Conservation (phyloP, 352 stramenopile genomes). For the Pythium folliculosum region DNA sequence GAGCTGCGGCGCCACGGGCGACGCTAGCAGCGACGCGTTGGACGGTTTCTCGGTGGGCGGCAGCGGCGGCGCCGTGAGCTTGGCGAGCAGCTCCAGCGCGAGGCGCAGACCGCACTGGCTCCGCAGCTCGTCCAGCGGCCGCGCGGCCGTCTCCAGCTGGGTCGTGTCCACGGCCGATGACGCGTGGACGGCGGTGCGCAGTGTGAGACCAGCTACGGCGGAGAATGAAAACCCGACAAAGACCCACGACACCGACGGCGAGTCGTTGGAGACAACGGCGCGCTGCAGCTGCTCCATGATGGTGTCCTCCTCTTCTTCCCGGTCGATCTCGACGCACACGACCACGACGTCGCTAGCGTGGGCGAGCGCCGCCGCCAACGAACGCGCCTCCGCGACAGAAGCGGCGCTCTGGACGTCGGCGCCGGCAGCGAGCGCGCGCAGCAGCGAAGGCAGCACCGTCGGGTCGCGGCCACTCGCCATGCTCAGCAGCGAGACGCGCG, state of each 20-base stretch:
- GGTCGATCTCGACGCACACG: background rate
- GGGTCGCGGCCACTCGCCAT: background rate
- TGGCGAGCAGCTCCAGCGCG: constrained; percentile 49
- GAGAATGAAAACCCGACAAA: constrained; percentile 8
- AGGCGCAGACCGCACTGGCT: constrained; percentile 58
- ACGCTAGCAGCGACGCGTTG: constrained; percentile 33
- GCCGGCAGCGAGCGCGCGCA: background rate
- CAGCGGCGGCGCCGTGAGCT: background rate
- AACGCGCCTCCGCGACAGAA: background rate
- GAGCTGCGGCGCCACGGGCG: constrained; percentile 35
- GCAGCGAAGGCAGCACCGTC: constrained; percentile 1
- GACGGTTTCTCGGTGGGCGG: too few relatives aligned
- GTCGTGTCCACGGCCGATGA: background rate
- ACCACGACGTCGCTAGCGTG: background rate
- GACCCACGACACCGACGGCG: constrained; percentile 2
- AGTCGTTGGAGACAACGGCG: background rate
- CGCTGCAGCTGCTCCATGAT: background rate
- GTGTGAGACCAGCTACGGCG: background rate
- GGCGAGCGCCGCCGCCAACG: background rate
- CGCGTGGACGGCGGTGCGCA: background rate
- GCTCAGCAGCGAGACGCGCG: constrained; percentile 6
- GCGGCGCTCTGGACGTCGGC: constrained; percentile 1
- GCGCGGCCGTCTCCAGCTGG: constrained; percentile 10
- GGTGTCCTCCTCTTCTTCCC: background rate
- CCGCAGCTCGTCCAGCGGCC: constrained; percentile 42